Conservation (phyloP, 2,329 filamentous ascomycete species). For the Grosmannia huntii region DNA sequence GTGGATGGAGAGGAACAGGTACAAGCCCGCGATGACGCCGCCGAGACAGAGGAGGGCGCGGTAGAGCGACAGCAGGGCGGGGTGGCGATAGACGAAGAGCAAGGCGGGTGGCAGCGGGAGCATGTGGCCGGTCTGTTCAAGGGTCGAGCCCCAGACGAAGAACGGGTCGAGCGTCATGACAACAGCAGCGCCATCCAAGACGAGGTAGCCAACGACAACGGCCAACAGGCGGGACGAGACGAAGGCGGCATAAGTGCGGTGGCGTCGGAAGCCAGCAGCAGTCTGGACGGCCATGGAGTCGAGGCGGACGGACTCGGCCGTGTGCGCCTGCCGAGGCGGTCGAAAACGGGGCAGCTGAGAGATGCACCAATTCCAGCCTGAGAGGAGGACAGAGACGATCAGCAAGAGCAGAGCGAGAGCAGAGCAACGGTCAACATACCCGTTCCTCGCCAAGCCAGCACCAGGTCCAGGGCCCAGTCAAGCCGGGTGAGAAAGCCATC, state of each 20-base stretch:
- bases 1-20: constrained; percentile 41
- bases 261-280: constrained; percentile 31
- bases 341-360: constrained; percentile 31
- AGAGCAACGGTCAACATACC: too few relatives aligned
- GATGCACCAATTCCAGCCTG: constrained; percentile 47
- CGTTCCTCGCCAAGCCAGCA: constrained; percentile 38
- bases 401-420: too few relatives aligned
- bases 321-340: constrained; percentile 27
- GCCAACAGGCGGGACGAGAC: constrained; percentile 29
- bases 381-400: not conserved
- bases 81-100: constrained; percentile 17
- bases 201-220: constrained; percentile 46
- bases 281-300: constrained; percentile 28
- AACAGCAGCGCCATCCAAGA: constrained; percentile 58
- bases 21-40: constrained; percentile 47
- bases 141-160: constrained; percentile 43
- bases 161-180: constrained; percentile 66
- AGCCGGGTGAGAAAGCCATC: constrained; percentile 35
- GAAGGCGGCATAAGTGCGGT: constrained; percentile 29
- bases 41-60: constrained; percentile 43
- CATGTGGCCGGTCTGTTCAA: constrained; percentile 13
- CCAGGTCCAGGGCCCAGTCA: constrained; percentile 43
- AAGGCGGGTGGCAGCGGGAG: constrained; percentile 28
- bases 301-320: constrained; percentile 25
- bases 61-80: constrained; percentile 35